These are phyloP conservation scores for Cucumis hystrix DNA, from an alignment of 306 rosid species.

Conservation along the genomic window DNA sequence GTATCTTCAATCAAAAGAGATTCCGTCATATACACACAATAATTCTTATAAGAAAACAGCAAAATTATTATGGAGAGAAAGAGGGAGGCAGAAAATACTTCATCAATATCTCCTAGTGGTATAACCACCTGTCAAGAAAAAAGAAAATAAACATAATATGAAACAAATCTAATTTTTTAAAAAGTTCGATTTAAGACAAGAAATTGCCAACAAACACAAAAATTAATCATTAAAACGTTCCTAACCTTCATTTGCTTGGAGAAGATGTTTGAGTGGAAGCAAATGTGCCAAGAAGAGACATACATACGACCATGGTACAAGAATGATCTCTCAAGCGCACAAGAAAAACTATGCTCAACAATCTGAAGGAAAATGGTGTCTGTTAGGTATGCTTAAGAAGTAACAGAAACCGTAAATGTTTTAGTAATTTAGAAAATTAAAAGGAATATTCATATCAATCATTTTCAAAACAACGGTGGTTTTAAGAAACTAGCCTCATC, in stretches of 20 bases:
- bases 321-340: conserved; percentile 99
- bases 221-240: neutral
- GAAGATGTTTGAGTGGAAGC: conserved; percentile 95
- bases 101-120: conserved; percentile 86
- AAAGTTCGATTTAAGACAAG: neutral
- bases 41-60: neutral
- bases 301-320: conserved; percentile 98
- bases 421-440: neutral
- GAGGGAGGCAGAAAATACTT: conserved; percentile 35
- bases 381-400: conserved; percentile 6
- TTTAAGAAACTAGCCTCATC: conserved; percentile 54
- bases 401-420: neutral
- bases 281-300: conserved; percentile 85
- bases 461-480: neutral
- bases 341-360: conserved; percentile 85
- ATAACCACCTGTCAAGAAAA: conserved; percentile 52
- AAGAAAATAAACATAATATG: neutral
- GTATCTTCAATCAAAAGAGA: conserved; percentile 37
- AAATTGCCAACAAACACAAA: neutral
- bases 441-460: neutral
- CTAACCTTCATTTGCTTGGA: conserved; percentile 94
- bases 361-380: conserved; percentile 46
- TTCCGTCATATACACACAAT: conserved; percentile 9
- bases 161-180: neutral
- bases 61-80: neutral